phyloP scores from a whole-genome alignment of 139 green algal genomes.

The Tetratostichococcus sp. region DNA sequence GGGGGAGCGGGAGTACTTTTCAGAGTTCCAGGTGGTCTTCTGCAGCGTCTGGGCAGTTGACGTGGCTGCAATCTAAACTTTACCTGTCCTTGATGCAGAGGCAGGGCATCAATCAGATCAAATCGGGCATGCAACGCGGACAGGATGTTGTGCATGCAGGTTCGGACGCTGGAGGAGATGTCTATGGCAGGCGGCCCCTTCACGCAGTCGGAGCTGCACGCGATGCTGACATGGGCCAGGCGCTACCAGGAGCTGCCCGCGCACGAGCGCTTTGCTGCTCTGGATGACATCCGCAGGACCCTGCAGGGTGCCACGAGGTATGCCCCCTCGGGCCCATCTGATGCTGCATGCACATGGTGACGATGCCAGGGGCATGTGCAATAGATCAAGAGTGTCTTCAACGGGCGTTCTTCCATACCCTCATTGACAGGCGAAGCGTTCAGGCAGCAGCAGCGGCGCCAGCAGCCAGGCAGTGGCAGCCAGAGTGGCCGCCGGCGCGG shows the following conservation, averaged over 20 bases:
- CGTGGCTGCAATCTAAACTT: too few species aligned
- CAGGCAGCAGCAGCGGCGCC: not conserved
- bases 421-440: not conserved
- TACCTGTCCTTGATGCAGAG: not conserved
- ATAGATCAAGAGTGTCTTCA: too few species aligned
- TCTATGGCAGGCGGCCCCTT: not conserved
- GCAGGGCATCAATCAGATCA: not conserved
- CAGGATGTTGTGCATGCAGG: not conserved
- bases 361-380: too few species aligned
- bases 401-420: too few species aligned
- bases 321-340: too few species aligned
- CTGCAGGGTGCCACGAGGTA: too few species aligned
- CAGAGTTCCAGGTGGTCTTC: not conserved
- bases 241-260: not conserved
- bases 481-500: not conserved
- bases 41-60: too few species aligned
- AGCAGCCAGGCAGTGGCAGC: not conserved
- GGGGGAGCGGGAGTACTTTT: not conserved
- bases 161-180: not conserved
- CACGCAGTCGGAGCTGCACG: not conserved
- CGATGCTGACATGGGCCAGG: not conserved
- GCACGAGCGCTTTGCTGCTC: not conserved
- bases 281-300: not conserved
- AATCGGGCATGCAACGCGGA: not conserved
- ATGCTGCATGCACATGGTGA: too few species aligned